Base-by-base conservation (phyloP, 805 yeast species). In the Henningerozyma blattae region DNA sequence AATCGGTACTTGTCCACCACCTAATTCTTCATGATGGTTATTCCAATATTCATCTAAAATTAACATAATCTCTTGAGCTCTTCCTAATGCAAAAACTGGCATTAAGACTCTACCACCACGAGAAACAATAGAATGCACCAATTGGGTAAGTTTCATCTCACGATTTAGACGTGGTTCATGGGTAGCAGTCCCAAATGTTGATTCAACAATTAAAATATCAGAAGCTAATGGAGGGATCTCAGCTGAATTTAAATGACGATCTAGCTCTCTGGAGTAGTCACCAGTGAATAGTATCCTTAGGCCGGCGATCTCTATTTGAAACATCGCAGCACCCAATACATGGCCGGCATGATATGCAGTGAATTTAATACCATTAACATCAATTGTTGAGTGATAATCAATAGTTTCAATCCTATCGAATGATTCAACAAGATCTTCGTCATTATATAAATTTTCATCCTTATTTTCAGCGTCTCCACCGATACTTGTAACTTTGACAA, bases 311-410 rank as follows among this genome's bases (percentile, higher is more conserved):
- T 91, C 99, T 32, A 91, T 73, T 44, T 91, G 77, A 56, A 78
- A 91, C 97, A 91, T 91, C 10, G 97, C 95, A 9, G 98, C 97
- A 35, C 99, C 99, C 29, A 91, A 64, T 10, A 91, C 99, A 67
- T 91, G 99, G n/a, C 99, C 99, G 6, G 99, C 99, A 61, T 89
- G 99, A 56, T 80, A 91, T 1, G 98, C 98, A 1, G 98, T 91
- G 62, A 91, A 89, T 50, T 91, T 68, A 36, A 91, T 78, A 34
- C 98, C 98, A 38, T 83, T 93, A 24, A 87, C 82, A 47, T 91
- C 97, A 43, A 85, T 72, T 0, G 98, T 91, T 4, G 96, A 84
- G 57, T 91, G 97, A 57, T 80, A 91, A 56, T 91, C 98, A 17
- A 91, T 74, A 1, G 97, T 84, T 56, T 91, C 97, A 32, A 91